A percentile compares a stretch with the other conserved stretches of the same genome.
These are phyloP conservation scores for Hypomontagnella submonticulosa DNA, from an alignment of 495 filamentous ascomycete species.

Conservation along the genomic window DNA sequence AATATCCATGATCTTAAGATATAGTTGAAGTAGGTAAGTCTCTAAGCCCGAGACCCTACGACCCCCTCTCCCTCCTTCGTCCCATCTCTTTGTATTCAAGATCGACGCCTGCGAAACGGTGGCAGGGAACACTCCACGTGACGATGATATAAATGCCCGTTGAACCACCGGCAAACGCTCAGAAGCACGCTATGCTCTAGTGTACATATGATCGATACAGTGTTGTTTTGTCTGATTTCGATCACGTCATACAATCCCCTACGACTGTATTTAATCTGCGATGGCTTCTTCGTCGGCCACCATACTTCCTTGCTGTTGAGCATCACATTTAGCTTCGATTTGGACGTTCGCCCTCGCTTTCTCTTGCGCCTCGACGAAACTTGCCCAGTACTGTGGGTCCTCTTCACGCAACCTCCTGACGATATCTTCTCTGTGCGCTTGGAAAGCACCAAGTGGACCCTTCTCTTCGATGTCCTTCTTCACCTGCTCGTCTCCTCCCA, in stretches of 20 bases:
- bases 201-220: slow-evolving; percentile 37
- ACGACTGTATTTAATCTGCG: slow-evolving; percentile 37
- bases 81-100: background rate
- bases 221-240: background rate
- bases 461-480: slow-evolving; percentile 63
- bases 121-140: background rate
- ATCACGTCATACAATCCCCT: background rate
- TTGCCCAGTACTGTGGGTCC: slow-evolving; percentile 70
- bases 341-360: slow-evolving; percentile 69
- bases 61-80: background rate
- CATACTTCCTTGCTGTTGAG: slow-evolving; percentile 20
- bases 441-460: slow-evolving; percentile 68
- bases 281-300: slow-evolving; percentile 47
- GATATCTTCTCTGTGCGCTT: slow-evolving; percentile 65
- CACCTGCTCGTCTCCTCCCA: slow-evolving; percentile 66
- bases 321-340: slow-evolving; percentile 37
- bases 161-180: slow-evolving; percentile 13
- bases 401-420: slow-evolving; percentile 60
- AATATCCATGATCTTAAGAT: too few relatives aligned
- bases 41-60: too few relatives aligned
- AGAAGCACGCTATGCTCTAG: slow-evolving; percentile 7
- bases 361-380: slow-evolving; percentile 74
- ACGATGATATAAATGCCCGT: background rate
- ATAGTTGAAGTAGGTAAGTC: too few relatives aligned
- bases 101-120: background rate